These are phyloP conservation scores for Neonectria hederae DNA, from an alignment of 2,329 filamentous ascomycete species.

Conservation along the genomic window DNA sequence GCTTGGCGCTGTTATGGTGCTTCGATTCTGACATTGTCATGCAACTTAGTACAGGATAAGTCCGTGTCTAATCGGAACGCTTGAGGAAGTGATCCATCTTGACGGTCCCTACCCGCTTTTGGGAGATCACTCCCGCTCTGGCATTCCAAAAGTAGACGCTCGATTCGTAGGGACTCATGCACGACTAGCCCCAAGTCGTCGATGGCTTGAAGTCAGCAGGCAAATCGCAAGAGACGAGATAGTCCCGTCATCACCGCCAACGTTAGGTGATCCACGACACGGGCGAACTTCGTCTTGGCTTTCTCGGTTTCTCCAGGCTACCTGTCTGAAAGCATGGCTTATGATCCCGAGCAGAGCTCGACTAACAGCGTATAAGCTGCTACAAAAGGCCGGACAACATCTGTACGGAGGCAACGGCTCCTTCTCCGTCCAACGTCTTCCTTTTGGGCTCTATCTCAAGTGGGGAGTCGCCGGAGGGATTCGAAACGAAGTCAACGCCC, in stretches of 20 bases:
- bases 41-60: not conserved
- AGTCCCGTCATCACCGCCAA: not conserved
- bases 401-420: conserved; percentile 12
- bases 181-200: conserved; percentile 40
- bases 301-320: not conserved
- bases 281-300: not conserved
- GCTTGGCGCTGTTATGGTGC: not conserved
- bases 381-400: not conserved
- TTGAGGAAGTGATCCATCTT: conserved; percentile 25
- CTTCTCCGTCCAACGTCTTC: conserved; percentile 36
- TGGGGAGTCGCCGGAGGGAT: not conserved
- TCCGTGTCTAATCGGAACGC: conserved; percentile 1
- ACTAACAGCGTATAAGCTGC: conserved; percentile 3
- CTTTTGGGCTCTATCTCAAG: conserved; percentile 48
- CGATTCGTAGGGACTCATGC: conserved; percentile 44
- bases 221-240: conserved; percentile 16
- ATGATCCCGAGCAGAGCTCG: not conserved
- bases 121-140: conserved; percentile 45
- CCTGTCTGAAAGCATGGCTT: conserved; percentile 14
- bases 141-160: conserved; percentile 40
- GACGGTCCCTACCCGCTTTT: conserved; percentile 39
- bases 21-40: not conserved
- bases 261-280: not conserved
- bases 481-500: conserved; percentile 44
- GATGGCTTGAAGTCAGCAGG: conserved; percentile 35